Evolutionary conservation across 257 asterid species (phyloP).

Genomic region (Rubia yunnanensis): DNA sequence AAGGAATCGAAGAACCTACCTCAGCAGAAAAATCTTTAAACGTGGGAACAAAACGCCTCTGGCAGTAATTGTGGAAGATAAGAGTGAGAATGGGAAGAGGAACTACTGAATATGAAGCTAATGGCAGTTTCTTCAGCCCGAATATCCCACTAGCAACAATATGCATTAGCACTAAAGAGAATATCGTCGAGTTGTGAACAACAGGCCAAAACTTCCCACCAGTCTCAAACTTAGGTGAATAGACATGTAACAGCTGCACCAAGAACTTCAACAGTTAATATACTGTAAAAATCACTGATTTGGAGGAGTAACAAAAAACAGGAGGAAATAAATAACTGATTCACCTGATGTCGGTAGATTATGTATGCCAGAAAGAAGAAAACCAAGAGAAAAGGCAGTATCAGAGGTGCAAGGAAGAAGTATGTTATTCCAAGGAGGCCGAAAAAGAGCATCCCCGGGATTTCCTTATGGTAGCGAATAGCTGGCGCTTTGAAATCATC

Average conservation of each 20-base stretch:
- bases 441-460: slow-evolving; percentile 78
- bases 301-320: too few relatives aligned
- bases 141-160: slow-evolving; percentile 85
- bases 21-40: slow-evolving; percentile 79
- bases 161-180: slow-evolving; percentile 82
- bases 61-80: slow-evolving; percentile 81
- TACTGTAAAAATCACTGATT: background rate
- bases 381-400: slow-evolving; percentile 79
- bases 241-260: slow-evolving; percentile 71
- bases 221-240: slow-evolving; percentile 71
- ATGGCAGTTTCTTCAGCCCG: slow-evolving; percentile 75
- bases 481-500: slow-evolving; percentile 67
- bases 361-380: slow-evolving; percentile 82
- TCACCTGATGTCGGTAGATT: slow-evolving; percentile 88
- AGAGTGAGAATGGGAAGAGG: slow-evolving; percentile 95
- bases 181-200: slow-evolving; percentile 76
- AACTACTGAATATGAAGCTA: slow-evolving; percentile 64
- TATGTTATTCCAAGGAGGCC: slow-evolving; percentile 85
- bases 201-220: slow-evolving; percentile 96
- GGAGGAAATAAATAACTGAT: slow-evolving; percentile 7
- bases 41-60: slow-evolving; percentile 65
- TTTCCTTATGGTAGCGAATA: slow-evolving; percentile 74
- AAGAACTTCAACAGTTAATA: background rate
- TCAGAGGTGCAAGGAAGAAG: slow-evolving; percentile 90
- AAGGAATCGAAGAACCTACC: slow-evolving; percentile 35